Evolutionary conservation across 2,329 filamentous ascomycete species (phyloP), one percentile per base, ranked within the genome.

Genomic region (Beauveria sp.): DNA sequence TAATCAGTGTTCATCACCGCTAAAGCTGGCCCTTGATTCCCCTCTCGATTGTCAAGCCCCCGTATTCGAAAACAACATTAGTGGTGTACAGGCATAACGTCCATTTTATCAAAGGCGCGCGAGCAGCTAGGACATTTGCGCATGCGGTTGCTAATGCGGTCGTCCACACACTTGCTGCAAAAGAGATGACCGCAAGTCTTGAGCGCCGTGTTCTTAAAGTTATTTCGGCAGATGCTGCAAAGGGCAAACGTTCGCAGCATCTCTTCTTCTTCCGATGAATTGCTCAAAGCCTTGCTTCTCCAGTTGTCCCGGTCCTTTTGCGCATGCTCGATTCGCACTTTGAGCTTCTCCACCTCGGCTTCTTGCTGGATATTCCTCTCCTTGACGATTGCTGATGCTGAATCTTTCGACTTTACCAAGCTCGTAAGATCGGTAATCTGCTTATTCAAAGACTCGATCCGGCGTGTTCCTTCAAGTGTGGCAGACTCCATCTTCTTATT

Each of bases 141-240:
- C 77, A 93, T 93, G 42, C 95, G 89, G 70, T 95, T 96, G 51
- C 86, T 86, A 64, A 97, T 87, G 62, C 95, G 88, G 70, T 96
- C 89, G 66, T 96, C 91, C 26, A 98, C 89, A 72, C 95, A 99
- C 53, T 87, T 83, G 70, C 88, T 88, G 82, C 95, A 99, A 75
- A 98, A 96, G 54, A 96, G 85, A 74, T 99, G 95, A 1, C 95
- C 95, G 73, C 95, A 99, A 1, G 90, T 92, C 77, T 95, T 96
- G 73, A 99, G 83, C 10, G 88, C 89, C 0, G 93, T 96, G 71
- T 98, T 91, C 76, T 98, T 98, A 79, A 97, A 93, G 67, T 93
- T 91, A 70, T 86, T 88, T 67, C 91, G 90, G 78, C 96, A 99
- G 56, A 98, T 90, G 12, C 91, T 91, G 78, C 95, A 99, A 57